Percentiles rank a stretch among this genome's conserved stretches.
Conservation (phyloP, 768 basidiomycete species). For the Favolaschia claudopus region DNA sequence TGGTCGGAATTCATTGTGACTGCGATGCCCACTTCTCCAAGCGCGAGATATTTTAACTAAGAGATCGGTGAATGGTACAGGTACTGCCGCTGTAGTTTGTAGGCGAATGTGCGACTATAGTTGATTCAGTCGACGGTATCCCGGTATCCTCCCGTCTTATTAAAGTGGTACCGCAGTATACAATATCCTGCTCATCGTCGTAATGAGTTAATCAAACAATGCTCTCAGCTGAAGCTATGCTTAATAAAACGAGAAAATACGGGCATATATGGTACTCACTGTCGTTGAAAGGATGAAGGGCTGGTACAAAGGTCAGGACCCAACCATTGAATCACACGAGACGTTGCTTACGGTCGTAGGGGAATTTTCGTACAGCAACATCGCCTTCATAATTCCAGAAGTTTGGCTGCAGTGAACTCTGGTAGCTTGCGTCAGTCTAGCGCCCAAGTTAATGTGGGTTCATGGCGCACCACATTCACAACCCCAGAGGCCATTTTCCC, state of each 20-base stretch:
- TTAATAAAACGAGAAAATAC: not conserved
- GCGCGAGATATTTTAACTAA: not conserved
- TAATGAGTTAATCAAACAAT: not conserved
- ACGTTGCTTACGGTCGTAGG: constrained; percentile 33
- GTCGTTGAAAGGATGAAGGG: constrained; percentile 30
- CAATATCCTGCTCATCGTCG: too few species aligned
- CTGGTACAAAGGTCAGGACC: constrained; percentile 2
- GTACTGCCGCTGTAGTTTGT: not conserved
- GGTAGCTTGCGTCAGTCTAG: not conserved
- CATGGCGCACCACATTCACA: constrained; percentile 22
- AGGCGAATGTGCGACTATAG: too few species aligned
- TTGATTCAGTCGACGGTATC: not conserved
- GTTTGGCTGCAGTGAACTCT: constrained; percentile 27
- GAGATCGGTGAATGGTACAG: not conserved
- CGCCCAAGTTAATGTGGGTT: too few species aligned
- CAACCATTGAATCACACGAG: too few species aligned
- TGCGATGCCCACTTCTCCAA: constrained; percentile 19
- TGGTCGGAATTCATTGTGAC: constrained; percentile 42
- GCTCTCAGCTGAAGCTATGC: not conserved
- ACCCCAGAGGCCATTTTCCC: constrained; percentile 24
- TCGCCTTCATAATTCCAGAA: constrained; percentile 29
- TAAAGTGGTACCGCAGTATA: too few species aligned
- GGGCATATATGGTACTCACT: constrained; percentile 11
- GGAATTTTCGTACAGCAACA: constrained; percentile 28
- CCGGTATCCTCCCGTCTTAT: too few species aligned